Conservation (phyloP, 1,139 yeast species). For the Sugiyamaella pinicola region DNA sequence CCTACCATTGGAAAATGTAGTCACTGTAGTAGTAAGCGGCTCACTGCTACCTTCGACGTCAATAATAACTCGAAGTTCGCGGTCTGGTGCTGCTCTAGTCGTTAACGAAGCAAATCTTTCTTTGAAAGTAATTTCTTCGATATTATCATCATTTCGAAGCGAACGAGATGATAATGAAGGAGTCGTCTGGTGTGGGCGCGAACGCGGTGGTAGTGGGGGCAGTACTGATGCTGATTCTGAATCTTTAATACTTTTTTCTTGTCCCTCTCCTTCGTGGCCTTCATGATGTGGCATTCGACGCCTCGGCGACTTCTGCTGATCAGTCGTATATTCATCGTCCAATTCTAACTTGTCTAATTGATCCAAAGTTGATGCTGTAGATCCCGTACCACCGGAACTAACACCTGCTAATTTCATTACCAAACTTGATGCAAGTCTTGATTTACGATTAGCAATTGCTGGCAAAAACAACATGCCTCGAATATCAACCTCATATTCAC, state of each 20-base stretch:
- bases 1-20: constrained; percentile 43
- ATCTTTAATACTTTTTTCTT: neutral
- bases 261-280: no score
- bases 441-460: constrained; percentile 69
- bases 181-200: constrained; percentile 1
- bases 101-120: constrained; percentile 35
- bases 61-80: constrained; percentile 27
- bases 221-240: neutral
- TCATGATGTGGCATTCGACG: neutral
- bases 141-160: constrained; percentile 16
- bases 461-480: constrained; percentile 77
- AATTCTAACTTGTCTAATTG: constrained; percentile 7
- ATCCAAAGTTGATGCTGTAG: constrained; percentile 6
- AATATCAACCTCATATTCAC: constrained; percentile 55
- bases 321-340: neutral
- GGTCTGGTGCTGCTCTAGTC: constrained; percentile 34
- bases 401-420: constrained; percentile 68
- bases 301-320: neutral
- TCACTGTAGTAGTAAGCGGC: constrained; percentile 18
- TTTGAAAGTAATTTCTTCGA: constrained; percentile 29
- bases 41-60: constrained; percentile 23
- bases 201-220: constrained; percentile 5
- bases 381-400: constrained; percentile 3
- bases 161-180: constrained; percentile 13
- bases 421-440: constrained; percentile 64